Base-by-base conservation (phyloP, 2,329 filamentous ascomycete species). In the Neonectria coccinea region DNA sequence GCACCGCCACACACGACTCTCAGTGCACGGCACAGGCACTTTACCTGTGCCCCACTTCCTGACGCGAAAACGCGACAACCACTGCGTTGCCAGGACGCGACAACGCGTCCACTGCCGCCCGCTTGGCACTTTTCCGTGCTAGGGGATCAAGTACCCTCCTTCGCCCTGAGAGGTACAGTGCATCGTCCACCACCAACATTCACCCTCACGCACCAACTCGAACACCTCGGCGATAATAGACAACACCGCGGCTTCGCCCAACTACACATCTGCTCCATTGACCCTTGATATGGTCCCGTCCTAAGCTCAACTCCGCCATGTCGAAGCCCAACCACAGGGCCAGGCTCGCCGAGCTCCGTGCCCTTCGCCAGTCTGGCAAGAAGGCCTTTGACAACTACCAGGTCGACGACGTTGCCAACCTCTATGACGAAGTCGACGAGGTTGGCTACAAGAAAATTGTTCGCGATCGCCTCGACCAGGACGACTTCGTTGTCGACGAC, bases 401-500 rank as follows among this genome's bases (percentile, higher is more conserved):
- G 79, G 88, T 97, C 66, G 88, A 93, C 73, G 91, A 98, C 67
- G 91, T 92, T 73, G 88, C 91, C 69, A 89, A 92, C 71, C 84
- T 99, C 48, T 99, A 98, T 82, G 96, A 98, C 68, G 94, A 97
- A 74, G 94, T 99, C 52, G 94, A 98, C 76, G 96, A 99, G 74
- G 95, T 96, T 75, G 92, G 92, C 56, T 99, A 99, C 85, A 97
- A 97, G 83, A 97, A 97, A 78, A 91, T 98, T 70, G 94, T 99
- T 14, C 89, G 96, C 45, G 89, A 91, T 60, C 91, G 96, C 51
- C 85, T 99, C 56, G 92, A 98, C 76, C 86, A 97, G 74, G 96
- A 99, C 74, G 96, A 99, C 81, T 99, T 99, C 75, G 95, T 99
- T 56, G 94, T 99, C 65, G 96, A 98, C 82, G 96, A 99, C 82